Evolutionary conservation across 768 basidiomycete species (phyloP).

Genomic region (Kwoniella dejecticola): DNA sequence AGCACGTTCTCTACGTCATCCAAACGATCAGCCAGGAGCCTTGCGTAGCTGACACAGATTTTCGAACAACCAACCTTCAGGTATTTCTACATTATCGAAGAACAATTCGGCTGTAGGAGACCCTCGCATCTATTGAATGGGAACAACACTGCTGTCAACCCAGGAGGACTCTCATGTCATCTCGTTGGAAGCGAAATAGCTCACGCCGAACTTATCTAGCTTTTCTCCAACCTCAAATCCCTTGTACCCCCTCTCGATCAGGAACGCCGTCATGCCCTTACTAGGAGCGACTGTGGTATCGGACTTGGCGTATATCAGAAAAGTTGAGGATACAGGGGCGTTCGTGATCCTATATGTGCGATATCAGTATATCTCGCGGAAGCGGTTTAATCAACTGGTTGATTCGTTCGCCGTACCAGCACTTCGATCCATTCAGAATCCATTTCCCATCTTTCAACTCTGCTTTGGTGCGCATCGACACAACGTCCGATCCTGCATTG

Average conservation of each 20-base stretch:
- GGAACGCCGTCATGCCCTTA: conserved; percentile 89
- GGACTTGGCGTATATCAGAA: conserved; percentile 92
- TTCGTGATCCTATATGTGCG: conserved; percentile 77
- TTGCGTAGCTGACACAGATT: background rate
- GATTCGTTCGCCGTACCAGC: conserved; percentile 67
- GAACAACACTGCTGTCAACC: background rate
- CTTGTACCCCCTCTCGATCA: conserved; percentile 66
- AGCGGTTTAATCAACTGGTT: too few relatives aligned
- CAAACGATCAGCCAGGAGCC: conserved; percentile 15
- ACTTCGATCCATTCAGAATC: conserved; percentile 76
- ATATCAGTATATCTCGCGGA: too few relatives aligned
- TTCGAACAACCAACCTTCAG: conserved; percentile 64
- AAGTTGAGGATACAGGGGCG: conserved; percentile 83
- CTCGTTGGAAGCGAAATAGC: background rate
- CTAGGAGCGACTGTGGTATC: conserved; percentile 68
- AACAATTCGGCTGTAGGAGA: conserved; percentile 92
- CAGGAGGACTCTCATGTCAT: too few relatives aligned
- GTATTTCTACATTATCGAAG: conserved; percentile 86
- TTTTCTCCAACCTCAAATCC: conserved; percentile 79
- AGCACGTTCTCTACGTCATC: conserved; percentile 71
- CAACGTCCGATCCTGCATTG: conserved; percentile 90
- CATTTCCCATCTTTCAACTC: conserved; percentile 56
- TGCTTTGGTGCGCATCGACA: conserved; percentile 84
- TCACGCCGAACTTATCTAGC: conserved; percentile 82
- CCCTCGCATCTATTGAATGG: conserved; percentile 69